Evolutionary conservation across 129 eudicot species (phyloP), one percentile per base, ranked within the genome.

Genomic region (Heracleum sosnowskyi): DNA sequence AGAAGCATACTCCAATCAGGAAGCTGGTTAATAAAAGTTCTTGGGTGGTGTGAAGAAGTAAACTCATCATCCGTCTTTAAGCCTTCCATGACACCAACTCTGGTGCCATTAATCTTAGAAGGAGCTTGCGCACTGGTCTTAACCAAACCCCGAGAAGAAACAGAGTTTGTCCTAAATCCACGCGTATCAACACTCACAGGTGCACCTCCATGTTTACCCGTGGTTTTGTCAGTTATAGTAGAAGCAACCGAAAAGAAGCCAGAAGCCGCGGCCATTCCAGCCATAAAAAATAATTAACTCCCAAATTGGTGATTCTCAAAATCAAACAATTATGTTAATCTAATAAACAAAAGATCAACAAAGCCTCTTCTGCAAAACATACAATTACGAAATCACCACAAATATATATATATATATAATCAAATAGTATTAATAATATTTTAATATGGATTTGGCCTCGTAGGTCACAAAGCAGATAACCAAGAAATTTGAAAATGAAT

Each of bases 1-100:
- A 95, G 97, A 49, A 95, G 96, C 97, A 92, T 88, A 81, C 99
- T 88, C 97, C 96, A 95, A 81, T 95, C 99, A 8, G 97, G 97
- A 75, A 95, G 81, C 55, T 90, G 94, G 85, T 92, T 92, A 78
- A 95, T 92, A 78, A 95, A 92, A 29, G 99, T 95, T 82, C 97
- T 87, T 12, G 91, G 92, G 2, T 92, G 90, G 81, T 86, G 92
- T 34, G 92, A 89, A 26, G 85, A 62, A 24, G 85, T n/a, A 44
- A 73, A 69, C 37, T 83, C 88, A 34, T 92, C 91, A 41, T 89
- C 96, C 7, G 37, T 86, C 79, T 88, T 91, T 70, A 83, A 82
- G 28, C 92, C 91, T 75, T 92, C 99, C 93, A 90, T 81, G 0
- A 84, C 88, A 34, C 93, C 93, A 45, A 89, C 86, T 74, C 89